Evolutionary conservation across 768 basidiomycete genomes (phyloP), one percentile per base, ranked within the genome.

Genomic region (Termitomyces sp.): DNA sequence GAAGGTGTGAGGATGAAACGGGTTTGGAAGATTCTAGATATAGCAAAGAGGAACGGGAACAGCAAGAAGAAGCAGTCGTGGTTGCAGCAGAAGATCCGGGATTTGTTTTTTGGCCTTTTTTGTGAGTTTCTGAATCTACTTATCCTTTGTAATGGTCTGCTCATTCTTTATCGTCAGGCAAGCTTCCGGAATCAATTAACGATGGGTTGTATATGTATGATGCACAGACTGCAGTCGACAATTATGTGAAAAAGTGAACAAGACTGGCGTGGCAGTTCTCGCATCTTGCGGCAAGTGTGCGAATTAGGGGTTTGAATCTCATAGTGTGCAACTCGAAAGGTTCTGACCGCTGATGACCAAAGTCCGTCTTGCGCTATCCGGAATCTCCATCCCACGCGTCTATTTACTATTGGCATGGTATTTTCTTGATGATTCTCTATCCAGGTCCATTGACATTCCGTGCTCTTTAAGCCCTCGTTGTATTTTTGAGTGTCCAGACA

Each of bases 1-100:
- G 71, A 76, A 50, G 64, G 57, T 1, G 44, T 74, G 31, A 66
- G 75, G 1, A 66, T 71, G 60, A 67, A 67, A 15, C 68, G 68
- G 13, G 66, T 75, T 6, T 55, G 64, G 33, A 57, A 53, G 6
- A 69, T 75, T 15, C 51, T 73, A 52, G 68, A 74, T 48, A 18
- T 67, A 13, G 72, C 71, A 4, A 72, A 71, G 52, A 53, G 64
- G 22, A 67, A 56, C 20, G 70, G 67, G 2, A 58, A 70, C 43
- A 60, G 50, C 7, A 73, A 73, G 63, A 70, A 67, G 56, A 63
- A 63, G 46, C 65, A 63, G 56, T 64, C 56, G 3, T 64, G 64
- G 64, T 61, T 67, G 20, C 66, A 66, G 51, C 63, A 73, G 54
- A 62, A 59, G 57, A 20, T 76, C 10, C 60, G 74, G 12, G 73